Conservation (phyloP, 371 early-diverging fungal genomes). For the Smittium culicis region DNA sequence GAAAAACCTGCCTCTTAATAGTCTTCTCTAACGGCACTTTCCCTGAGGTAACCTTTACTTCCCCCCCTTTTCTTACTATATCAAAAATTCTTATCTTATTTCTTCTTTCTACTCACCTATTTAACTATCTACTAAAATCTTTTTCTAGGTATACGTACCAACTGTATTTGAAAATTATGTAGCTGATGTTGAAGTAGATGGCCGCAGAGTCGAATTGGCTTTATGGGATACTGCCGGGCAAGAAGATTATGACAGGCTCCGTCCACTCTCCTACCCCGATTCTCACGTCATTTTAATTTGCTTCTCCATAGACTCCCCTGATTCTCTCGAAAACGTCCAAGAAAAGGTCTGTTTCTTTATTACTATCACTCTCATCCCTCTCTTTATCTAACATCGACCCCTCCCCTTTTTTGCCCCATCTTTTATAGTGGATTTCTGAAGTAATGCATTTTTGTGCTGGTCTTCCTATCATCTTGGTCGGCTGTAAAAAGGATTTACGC, state of each 20-base stretch:
- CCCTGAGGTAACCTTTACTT: no score
- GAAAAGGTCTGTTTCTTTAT: conserved; percentile 34
- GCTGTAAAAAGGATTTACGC: conserved; percentile 84
- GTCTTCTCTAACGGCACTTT: conserved; percentile 85
- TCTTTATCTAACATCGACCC: conserved; percentile 12
- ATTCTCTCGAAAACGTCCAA: conserved; percentile 87
- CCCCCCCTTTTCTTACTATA: neutral
- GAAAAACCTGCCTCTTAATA: conserved; percentile 93
- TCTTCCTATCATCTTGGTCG: conserved; percentile 78
- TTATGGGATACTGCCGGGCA: conserved; percentile 76
- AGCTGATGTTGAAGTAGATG: conserved; percentile 45
- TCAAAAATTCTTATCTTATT: neutral
- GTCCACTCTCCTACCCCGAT: conserved; percentile 94
- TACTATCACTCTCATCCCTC: neutral
- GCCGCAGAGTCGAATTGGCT: conserved; percentile 44
- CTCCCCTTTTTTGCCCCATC: neutral
- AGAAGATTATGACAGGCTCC: conserved; percentile 89
- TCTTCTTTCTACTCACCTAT: neutral
- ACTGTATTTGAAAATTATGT: conserved; percentile 53
- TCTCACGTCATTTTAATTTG: conserved; percentile 94
- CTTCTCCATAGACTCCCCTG: conserved; percentile 83
- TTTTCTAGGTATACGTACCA: conserved; percentile 31
- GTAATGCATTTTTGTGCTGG: conserved; percentile 79
- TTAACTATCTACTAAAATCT: conserved; percentile 2
- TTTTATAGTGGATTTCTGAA: conserved; percentile 70